Conservation (phyloP, 73 alveolate genomes). For the Vitrella brassicaformis region DNA sequence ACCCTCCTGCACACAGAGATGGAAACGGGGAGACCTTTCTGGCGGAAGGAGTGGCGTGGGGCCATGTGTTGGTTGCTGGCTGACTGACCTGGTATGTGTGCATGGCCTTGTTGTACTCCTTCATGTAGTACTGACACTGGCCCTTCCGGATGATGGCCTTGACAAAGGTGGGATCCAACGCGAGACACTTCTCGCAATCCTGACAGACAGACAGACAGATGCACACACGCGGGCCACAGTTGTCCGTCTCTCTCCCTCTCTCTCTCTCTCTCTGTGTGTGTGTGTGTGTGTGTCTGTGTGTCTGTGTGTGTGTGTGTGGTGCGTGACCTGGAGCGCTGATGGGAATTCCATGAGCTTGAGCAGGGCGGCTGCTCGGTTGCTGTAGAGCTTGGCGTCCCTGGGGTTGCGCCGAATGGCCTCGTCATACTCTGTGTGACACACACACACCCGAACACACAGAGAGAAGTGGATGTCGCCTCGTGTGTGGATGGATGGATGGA, state of each 20-base stretch:
- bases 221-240: neutral
- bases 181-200: conserved; percentile 56
- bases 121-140: conserved; percentile 60
- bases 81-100: no score
- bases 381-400: conserved; percentile 54
- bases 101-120: conserved; percentile 50
- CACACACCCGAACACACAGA: no score
- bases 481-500: neutral
- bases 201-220: neutral
- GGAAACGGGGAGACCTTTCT: no score
- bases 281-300: no score
- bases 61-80: no score
- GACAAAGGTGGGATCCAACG: conserved; percentile 59
- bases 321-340: conserved; percentile 27
- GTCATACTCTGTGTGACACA: no score
- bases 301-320: no score
- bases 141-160: conserved; percentile 78
- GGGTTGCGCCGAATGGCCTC: conserved; percentile 49
- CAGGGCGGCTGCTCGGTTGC: conserved; percentile 71
- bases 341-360: conserved; percentile 63
- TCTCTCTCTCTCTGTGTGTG: neutral
- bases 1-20: no score
- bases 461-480: no score
- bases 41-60: no score
- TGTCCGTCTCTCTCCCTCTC: neutral